phyloP scores from a whole-genome alignment of 129 eudicot genomes.

The Rutidosis leptorrhynchoides region DNA sequence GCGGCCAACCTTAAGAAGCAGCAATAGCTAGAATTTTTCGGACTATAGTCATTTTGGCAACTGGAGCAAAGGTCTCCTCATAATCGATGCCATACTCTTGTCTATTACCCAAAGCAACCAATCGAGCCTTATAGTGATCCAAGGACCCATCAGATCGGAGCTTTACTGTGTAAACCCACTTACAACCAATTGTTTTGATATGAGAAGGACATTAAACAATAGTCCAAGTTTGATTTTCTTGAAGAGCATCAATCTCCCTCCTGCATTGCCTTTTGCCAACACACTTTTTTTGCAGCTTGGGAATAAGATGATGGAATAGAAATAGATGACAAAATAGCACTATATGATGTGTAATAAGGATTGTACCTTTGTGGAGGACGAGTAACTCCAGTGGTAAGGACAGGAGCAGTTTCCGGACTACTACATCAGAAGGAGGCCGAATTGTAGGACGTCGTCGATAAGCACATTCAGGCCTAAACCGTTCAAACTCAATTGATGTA shows the following conservation, averaged over 20 bases:
- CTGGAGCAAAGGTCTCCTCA: too few relatives aligned
- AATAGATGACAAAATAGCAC: too few relatives aligned
- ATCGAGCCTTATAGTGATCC: not conserved
- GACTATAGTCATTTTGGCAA: too few relatives aligned
- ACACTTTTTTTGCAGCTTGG: not conserved
- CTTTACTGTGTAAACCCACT: conserved; percentile 1
- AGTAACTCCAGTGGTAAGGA: not conserved
- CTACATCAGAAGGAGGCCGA: too few relatives aligned
- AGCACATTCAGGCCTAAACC: not conserved
- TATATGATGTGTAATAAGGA: not conserved
- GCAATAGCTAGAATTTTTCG: not conserved
- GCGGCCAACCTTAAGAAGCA: conserved; percentile 5
- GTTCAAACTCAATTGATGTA: not conserved
- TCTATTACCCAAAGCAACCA: conserved; percentile 2
- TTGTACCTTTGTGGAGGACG: conserved; percentile 9
- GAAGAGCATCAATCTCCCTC: conserved; percentile 8
- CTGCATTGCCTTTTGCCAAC: conserved; percentile 14
- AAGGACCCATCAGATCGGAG: conserved; percentile 8
- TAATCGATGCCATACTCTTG: not conserved
- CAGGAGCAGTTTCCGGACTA: too few relatives aligned
- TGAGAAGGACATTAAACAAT: not conserved
- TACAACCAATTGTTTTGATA: not conserved
- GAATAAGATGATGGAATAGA: conserved; percentile 10
- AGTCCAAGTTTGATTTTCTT: conserved; percentile 12
- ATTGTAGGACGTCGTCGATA: not conserved